Percentiles rank a stretch among this genome's conserved stretches.
phyloP scores from a whole-genome alignment of 345 rosid species.

The Kernera saxatilis region DNA sequence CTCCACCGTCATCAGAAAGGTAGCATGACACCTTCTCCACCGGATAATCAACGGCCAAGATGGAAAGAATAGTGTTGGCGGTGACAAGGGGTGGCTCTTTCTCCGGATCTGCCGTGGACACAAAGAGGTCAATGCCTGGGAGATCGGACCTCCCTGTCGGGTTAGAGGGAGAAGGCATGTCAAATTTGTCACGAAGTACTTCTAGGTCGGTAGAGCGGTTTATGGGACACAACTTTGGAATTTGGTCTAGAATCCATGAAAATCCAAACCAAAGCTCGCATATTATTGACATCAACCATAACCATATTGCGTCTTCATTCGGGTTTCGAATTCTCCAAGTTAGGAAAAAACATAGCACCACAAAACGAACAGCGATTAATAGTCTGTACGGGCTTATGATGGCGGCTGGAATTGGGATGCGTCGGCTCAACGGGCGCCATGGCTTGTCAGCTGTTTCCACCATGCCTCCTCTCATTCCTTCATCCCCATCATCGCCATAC shows the following conservation, averaged over 20 bases:
- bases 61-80: constrained; percentile 87
- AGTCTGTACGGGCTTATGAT: constrained; percentile 85
- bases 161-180: constrained; percentile 80
- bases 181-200: constrained; percentile 81
- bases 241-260: constrained; percentile 90
- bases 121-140: constrained; percentile 81
- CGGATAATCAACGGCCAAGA: constrained; percentile 81
- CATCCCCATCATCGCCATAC: constrained; percentile 58
- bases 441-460: constrained; percentile 74
- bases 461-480: constrained; percentile 48
- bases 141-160: constrained; percentile 90
- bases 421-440: constrained; percentile 83
- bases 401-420: constrained; percentile 43
- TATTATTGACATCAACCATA: constrained; percentile 76
- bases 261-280: constrained; percentile 94
- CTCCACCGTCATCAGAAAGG: constrained; percentile 89
- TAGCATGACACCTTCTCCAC: constrained; percentile 83
- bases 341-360: constrained; percentile 68
- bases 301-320: constrained; percentile 77
- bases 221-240: constrained; percentile 77
- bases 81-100: constrained; percentile 90
- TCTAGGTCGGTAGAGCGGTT: constrained; percentile 84
- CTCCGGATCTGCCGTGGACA: constrained; percentile 93
- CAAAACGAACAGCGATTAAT: constrained; percentile 48
- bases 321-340: constrained; percentile 79